These are phyloP conservation scores for Iris macrosiphon DNA, from an alignment of 106 monocot species.

Conservation along the genomic window DNA sequence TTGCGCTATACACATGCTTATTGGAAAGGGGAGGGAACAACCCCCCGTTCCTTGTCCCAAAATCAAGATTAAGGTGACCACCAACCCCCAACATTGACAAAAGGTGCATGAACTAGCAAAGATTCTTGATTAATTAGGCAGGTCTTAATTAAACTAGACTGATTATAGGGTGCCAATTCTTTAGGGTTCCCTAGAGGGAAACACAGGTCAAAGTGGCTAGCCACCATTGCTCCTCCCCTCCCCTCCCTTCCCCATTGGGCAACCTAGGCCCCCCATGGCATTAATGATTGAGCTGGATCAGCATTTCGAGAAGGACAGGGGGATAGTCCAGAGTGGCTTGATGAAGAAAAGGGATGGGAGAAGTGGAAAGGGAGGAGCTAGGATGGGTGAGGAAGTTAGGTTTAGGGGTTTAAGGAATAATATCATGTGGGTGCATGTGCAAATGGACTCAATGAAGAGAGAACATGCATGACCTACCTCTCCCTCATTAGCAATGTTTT, in stretches of 20 bases:
- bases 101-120: no score
- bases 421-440: constrained; percentile 19
- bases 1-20: no score
- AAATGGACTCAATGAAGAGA: no score
- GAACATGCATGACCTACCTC: constrained; percentile 11
- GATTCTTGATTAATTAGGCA: neutral
- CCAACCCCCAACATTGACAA: no score
- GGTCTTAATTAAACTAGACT: neutral
- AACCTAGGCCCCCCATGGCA: neutral
- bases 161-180: no score
- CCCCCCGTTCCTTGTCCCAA: constrained; percentile 13
- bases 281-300: constrained; percentile 3
- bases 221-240: no score
- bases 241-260: no score
- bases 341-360: constrained; percentile 2
- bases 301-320: neutral
- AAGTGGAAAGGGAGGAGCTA: constrained; percentile 1
- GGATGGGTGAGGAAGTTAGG: neutral
- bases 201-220: constrained; percentile 4
- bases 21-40: no score
- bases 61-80: no score
- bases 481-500: neutral
- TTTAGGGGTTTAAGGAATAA: neutral
- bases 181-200: constrained; percentile 7
- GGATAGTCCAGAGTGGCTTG: constrained; percentile 18